Conservation (phyloP, 805 yeast species). For the Yarrowia alimentaria region DNA sequence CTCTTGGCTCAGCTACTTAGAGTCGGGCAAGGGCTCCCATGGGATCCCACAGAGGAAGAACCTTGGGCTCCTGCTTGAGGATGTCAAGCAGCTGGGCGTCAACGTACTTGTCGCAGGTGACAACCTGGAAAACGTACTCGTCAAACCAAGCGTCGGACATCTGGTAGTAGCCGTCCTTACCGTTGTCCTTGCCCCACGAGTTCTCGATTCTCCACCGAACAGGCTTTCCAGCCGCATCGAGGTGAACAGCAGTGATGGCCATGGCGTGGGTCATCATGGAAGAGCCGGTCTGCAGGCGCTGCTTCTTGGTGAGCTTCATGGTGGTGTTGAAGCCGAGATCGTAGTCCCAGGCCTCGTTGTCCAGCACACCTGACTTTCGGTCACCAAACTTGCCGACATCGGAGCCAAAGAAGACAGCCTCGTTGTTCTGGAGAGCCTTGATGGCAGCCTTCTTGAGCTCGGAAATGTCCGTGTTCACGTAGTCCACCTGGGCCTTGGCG, state of each 20-base stretch:
- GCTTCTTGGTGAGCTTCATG: constrained; percentile 56
- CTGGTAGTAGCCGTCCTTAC: constrained; percentile 64
- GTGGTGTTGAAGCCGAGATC: constrained; percentile 43
- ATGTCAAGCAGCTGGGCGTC: constrained; percentile 42
- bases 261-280: constrained; percentile 89
- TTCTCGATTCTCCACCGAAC: constrained; percentile 71
- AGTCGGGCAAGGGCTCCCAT: constrained; percentile 66
- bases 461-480: constrained; percentile 64
- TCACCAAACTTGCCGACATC: constrained; percentile 81
- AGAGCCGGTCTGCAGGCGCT: constrained; percentile 66
- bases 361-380: constrained; percentile 66
- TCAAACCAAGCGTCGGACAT: constrained; percentile 74
- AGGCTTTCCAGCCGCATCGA: constrained; percentile 61
- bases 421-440: constrained; percentile 64
- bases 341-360: constrained; percentile 66
- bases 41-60: constrained; percentile 76
- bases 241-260: constrained; percentile 78
- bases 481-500: constrained; percentile 50
- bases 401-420: constrained; percentile 84
- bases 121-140: constrained; percentile 72
- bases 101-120: constrained; percentile 54
- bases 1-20: too few relatives aligned
- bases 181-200: constrained; percentile 72
- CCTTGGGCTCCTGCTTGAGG: constrained; percentile 49
- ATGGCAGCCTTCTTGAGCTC: constrained; percentile 61